Conservation (phyloP, 2,329 filamentous ascomycete species). For the Pseudogymnoascus sp. region DNA sequence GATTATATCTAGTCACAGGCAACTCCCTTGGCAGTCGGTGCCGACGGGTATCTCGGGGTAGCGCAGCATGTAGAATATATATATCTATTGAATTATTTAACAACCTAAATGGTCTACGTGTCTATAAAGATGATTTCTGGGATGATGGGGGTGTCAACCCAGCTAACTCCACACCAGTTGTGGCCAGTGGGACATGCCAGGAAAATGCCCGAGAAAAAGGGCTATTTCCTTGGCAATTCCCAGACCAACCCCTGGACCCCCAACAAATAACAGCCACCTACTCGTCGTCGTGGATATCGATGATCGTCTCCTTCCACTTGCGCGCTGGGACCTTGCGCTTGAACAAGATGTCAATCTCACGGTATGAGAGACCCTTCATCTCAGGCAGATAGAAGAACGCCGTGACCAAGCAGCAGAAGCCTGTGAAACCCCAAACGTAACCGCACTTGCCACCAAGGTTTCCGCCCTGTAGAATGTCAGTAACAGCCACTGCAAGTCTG, state of each 20-base stretch:
- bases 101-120: background rate
- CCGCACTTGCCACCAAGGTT: background rate
- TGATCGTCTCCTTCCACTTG: conserved; percentile 40
- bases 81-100: background rate
- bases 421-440: background rate
- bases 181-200: background rate
- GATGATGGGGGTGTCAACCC: too few species aligned
- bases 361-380: conserved; percentile 40
- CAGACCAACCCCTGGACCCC: background rate
- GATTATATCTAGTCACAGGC: background rate
- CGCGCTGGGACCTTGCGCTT: conserved; percentile 29
- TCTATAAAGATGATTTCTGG: too few species aligned
- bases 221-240: background rate
- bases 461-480: conserved; percentile 22
- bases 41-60: background rate
- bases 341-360: conserved; percentile 43
- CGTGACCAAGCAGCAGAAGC: conserved; percentile 14
- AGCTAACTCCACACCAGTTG: too few species aligned
- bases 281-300: conserved; percentile 55
- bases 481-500: conserved; percentile 8
- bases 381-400: conserved; percentile 33
- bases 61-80: background rate
- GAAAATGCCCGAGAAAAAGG: background rate
- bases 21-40: background rate
- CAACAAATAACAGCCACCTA: conserved; percentile 32